phyloP scores from a whole-genome alignment of 2,329 filamentous ascomycete species.

The Furcasterigmium sp. region DNA sequence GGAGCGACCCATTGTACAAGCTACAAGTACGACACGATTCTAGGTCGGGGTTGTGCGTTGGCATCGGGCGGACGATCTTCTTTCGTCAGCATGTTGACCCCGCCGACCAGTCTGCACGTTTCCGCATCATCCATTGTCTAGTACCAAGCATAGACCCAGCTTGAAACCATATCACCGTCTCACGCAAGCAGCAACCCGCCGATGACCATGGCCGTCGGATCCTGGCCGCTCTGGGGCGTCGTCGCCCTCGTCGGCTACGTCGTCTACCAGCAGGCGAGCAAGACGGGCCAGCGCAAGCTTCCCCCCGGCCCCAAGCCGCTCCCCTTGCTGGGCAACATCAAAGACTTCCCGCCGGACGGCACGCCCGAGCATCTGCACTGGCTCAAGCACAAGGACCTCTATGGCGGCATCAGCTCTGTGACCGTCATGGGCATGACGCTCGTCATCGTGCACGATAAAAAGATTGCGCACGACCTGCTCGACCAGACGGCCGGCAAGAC shows the following conservation, averaged over 20 bases:
- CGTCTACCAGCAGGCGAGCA: not conserved
- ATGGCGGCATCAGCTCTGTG: slow-evolving; percentile 32
- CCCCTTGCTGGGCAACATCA: slow-evolving; percentile 43
- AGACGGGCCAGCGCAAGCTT: slow-evolving; percentile 12
- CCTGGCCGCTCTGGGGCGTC: slow-evolving; percentile 23
- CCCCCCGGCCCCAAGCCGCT: slow-evolving; percentile 45
- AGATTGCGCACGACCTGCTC: slow-evolving; percentile 28
- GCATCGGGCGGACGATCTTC: too few species aligned
- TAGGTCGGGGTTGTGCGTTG: too few species aligned
- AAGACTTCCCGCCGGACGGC: slow-evolving; percentile 35
- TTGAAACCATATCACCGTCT: too few species aligned
- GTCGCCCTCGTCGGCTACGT: not conserved
- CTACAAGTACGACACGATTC: too few species aligned
- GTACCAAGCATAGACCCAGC: too few species aligned
- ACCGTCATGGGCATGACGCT: slow-evolving; percentile 33
- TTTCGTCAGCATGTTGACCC: too few species aligned
- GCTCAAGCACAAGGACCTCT: slow-evolving; percentile 30
- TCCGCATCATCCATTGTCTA: too few species aligned
- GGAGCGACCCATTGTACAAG: too few species aligned
- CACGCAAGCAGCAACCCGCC: too few species aligned
- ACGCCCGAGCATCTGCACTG: slow-evolving; percentile 32
- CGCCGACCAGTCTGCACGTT: too few species aligned
- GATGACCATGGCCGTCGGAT: slow-evolving; percentile 19
- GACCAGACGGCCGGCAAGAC: slow-evolving; percentile 26
- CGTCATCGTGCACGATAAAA: slow-evolving; percentile 31